Base-by-base conservation (phyloP, 108 stramenopile genomes). In the Thalassiosira profunda region DNA sequence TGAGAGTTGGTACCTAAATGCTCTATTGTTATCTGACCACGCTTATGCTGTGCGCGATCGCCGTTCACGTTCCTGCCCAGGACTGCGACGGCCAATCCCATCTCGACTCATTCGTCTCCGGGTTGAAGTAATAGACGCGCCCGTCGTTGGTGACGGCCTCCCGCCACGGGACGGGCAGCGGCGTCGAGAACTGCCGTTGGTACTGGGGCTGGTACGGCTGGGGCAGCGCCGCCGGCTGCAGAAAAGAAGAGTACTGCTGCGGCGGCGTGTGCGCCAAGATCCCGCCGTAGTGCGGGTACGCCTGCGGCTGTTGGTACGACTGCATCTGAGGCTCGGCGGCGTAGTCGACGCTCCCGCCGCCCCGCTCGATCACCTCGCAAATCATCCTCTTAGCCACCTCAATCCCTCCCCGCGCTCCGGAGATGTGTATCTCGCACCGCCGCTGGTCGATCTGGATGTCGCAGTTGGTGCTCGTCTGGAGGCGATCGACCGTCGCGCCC, bases 371-470 rank as follows among this genome's bases (percentile, higher is more conserved):
- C 43, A 95, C 89, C 53, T 95, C 91, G 26, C 80, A 74, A 5
- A 97, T 44, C 91, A 97, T 91, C 66, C 90, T 81, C 55, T 89
- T 90, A 12, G 87, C 96, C 63, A 66, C 73, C 47, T 86, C 87
- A 38, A 97, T 92, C 25, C 88, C 88, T 61, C 80, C 76, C 38
- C 84, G 65, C 7, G 58, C 31, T 34, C 96, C 96, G 59, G 86
- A 83, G 70, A 97, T 84, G 1, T 84, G 74, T 9, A 97, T 84
- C 60, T 93, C 80, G 46, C 96, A 92, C 30, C 91, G 91, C 74
- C 95, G 85, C 62, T 97, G 96, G 64, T 97, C 91, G 47, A 95
- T 95, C 79, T 97, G 96, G 72, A 97, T 92, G 51, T 94, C 92
- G 28, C 87, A 88, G 9, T 87, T 90, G 1, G 92, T 94, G 14